Conservation (phyloP, 2,329 filamentous ascomycete genomes). For the Taxawa tesnikishii region DNA sequence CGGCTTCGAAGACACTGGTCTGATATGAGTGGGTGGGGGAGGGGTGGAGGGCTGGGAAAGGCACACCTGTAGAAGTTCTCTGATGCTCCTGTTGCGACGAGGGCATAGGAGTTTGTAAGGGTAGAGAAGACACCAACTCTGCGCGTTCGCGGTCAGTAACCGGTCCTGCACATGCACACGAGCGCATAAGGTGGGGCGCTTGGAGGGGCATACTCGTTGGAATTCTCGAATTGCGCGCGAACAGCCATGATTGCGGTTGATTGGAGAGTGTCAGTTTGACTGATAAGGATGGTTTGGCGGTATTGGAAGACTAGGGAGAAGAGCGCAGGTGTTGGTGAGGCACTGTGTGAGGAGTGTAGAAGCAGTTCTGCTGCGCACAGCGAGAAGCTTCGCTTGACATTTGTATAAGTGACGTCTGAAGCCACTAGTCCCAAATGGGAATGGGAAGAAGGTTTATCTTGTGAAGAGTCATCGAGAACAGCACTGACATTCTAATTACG, state of each 20-base stretch:
- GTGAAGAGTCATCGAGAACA: too few relatives aligned
- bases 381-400: too few relatives aligned
- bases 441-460: too few relatives aligned
- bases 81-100: slow-evolving; percentile 87
- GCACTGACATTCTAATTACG: too few relatives aligned
- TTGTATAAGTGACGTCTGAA: too few relatives aligned
- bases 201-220: slow-evolving; percentile 80
- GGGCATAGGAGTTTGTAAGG: slow-evolving; percentile 92
- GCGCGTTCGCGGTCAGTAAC: slow-evolving; percentile 10
- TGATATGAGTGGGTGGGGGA: slow-evolving; percentile 1
- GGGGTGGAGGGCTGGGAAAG: too few relatives aligned
- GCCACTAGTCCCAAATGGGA: too few relatives aligned
- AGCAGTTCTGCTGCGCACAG: too few relatives aligned
- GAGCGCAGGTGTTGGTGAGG: not conserved
- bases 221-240: slow-evolving; percentile 67
- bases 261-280: slow-evolving; percentile 5
- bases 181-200: too few relatives aligned
- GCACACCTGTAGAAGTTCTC: slow-evolving; percentile 92
- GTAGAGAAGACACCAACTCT: slow-evolving; percentile 95
- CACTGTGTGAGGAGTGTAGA: too few relatives aligned
- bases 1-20: slow-evolving; percentile 71
- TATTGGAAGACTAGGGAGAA: not conserved
- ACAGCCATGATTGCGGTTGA: slow-evolving; percentile 33
- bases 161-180: too few relatives aligned
- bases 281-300: not conserved